Evolutionary conservation across 352 stramenopile genomes (phyloP).

Genomic region (Pelagophyceae sp.): DNA sequence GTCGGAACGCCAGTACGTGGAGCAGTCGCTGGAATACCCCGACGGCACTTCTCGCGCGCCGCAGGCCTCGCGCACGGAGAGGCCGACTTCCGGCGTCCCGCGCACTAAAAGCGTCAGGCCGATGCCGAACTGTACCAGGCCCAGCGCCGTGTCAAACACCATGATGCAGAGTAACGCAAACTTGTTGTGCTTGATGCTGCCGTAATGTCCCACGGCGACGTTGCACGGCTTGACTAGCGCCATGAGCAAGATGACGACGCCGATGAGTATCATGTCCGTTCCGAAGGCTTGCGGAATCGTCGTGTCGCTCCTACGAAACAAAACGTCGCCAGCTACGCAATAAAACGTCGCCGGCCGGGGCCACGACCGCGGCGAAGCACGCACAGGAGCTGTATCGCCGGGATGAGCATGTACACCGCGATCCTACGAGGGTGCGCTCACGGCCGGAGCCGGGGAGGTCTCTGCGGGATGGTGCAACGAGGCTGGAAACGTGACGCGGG

Average conservation of each 20-base stretch:
- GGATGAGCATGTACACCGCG: constrained; percentile 10
- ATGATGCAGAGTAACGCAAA: neutral
- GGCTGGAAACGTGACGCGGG: no score
- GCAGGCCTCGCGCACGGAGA: neutral
- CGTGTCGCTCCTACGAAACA: no score
- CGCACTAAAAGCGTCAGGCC: neutral
- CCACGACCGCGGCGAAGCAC: no score
- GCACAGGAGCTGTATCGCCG: neutral
- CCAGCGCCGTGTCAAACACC: neutral
- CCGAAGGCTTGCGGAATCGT: constrained; percentile 7
- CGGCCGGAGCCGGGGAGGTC: neutral
- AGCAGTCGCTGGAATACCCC: neutral
- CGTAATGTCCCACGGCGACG: constrained; percentile 2
- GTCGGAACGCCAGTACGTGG: neutral
- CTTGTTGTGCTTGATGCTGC: constrained; percentile 5
- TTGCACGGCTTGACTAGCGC: neutral
- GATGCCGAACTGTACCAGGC: neutral
- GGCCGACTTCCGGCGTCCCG: neutral
- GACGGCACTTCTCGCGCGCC: neutral
- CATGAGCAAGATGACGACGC: neutral
- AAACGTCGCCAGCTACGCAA: no score
- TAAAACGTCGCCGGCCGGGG: no score
- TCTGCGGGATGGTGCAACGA: no score
- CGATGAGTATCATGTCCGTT: neutral
- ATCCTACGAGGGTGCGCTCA: neutral